A percentile compares a stretch with the other conserved stretches of the same genome.
Evolutionary conservation across 2,329 filamentous ascomycete species (phyloP).

Genomic region (Fusarium sacchari): DNA sequence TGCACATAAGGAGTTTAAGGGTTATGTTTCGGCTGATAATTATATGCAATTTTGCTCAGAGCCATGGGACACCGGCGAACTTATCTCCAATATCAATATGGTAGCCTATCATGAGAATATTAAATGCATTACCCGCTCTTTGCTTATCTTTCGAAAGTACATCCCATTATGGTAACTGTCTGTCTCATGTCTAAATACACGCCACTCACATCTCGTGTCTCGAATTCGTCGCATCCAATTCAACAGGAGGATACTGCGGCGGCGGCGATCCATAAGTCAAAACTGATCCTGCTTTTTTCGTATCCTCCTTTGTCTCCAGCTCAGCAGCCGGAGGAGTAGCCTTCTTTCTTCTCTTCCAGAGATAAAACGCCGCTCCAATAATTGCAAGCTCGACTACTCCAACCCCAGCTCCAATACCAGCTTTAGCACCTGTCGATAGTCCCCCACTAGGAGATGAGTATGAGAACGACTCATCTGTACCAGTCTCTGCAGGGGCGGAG

Average conservation of each 20-base stretch:
- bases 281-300: background rate
- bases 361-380: background rate
- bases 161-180: accelerated
- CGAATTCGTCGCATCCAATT: background rate
- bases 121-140: accelerated
- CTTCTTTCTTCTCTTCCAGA: background rate
- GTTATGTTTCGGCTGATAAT: too few species aligned
- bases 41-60: too few species aligned
- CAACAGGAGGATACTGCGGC: background rate
- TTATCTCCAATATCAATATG: too few species aligned
- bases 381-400: background rate
- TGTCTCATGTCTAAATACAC: accelerated
- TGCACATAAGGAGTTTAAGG: too few species aligned
- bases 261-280: background rate
- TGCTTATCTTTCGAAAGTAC: background rate
- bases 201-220: background rate
- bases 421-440: background rate
- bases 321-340: background rate
- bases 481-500: background rate
- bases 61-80: too few species aligned
- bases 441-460: background rate
- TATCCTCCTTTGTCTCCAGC: background rate
- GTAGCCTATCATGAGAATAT: background rate
- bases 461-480: background rate
- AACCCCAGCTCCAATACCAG: background rate